A percentile compares a stretch with the other conserved stretches of the same genome.
Conservation (phyloP, 306 rosid species). For the Cercis canadensis region DNA sequence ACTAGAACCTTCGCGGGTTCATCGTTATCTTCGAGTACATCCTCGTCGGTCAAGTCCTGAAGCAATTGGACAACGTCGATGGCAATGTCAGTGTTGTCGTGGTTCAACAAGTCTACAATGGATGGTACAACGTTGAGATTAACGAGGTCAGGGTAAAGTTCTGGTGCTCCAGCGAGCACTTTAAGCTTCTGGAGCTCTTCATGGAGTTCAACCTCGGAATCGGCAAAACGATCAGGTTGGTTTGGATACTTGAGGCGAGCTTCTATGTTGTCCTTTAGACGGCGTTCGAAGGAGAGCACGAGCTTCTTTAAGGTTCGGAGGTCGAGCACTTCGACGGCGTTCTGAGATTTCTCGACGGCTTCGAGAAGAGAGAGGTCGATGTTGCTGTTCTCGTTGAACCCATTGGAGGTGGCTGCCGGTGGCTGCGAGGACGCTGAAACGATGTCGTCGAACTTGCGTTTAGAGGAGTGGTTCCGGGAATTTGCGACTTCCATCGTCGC, state of each 20-base stretch:
- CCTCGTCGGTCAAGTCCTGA: slow-evolving; percentile 89
- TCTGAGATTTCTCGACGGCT: slow-evolving; percentile 79
- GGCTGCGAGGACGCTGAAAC: slow-evolving; percentile 11
- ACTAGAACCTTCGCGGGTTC: slow-evolving; percentile 79
- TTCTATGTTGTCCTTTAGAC: slow-evolving; percentile 83
- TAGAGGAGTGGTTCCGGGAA: slow-evolving; percentile 47
- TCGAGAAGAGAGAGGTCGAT: slow-evolving; percentile 77
- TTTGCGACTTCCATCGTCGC: slow-evolving; percentile 56
- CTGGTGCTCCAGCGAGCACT: slow-evolving; percentile 88
- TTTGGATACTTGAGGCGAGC: slow-evolving; percentile 89
- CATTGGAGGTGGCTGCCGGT: slow-evolving; percentile 35
- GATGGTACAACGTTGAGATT: slow-evolving; percentile 75
- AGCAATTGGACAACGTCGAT: slow-evolving; percentile 80
- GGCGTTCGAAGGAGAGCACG: slow-evolving; percentile 89
- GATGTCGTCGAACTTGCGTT: slow-evolving; percentile 71
- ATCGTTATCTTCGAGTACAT: slow-evolving; percentile 76
- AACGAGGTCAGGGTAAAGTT: slow-evolving; percentile 87
- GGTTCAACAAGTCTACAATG: slow-evolving; percentile 72
- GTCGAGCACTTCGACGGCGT: slow-evolving; percentile 67
- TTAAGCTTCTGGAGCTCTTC: slow-evolving; percentile 88
- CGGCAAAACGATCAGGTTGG: slow-evolving; percentile 90
- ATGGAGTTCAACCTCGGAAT: slow-evolving; percentile 90
- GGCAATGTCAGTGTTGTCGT: slow-evolving; percentile 89
- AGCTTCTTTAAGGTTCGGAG: slow-evolving; percentile 70
- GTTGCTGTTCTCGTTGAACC: slow-evolving; percentile 10